Evolutionary conservation across 176 grass and related monocot species (phyloP), one percentile per base, ranked within the genome.

Genomic region (Canna indica): DNA sequence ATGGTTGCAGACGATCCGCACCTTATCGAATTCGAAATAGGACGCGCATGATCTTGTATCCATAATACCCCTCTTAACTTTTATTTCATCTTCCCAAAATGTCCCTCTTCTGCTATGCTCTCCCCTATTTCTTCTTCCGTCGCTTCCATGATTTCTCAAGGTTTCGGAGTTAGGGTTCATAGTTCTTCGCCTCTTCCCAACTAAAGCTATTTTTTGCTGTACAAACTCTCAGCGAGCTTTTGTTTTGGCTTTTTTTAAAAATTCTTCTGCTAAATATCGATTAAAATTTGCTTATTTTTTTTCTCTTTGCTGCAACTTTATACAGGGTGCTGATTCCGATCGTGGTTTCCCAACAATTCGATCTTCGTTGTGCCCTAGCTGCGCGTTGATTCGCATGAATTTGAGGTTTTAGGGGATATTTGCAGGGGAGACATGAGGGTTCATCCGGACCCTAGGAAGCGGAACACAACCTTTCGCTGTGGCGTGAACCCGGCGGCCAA

Each of bases 391-490:
- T 16, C 16, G 47, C 47, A 4, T 38, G 36, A 38, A 66, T 25
- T 38, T 66, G 7, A 65, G 59, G 11, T 62, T 62, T 32, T 32
- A 62, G 29, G 63, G 62, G 31, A 24, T 26, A 70, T 34, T 31
- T 67, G 27, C 70, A 65, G 59, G n/a, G n/a, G 16, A 44, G 26
- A 36, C 75, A 88, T 86, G 74, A 74, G 46, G 79, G 74, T 85
- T 59, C 78, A 91, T 22, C 83, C 83, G 9, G 20, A 64, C 12
- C 65, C 65, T 32, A 61, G 24, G 26, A 47, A 59, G 48, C 74
- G 10, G 41, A 70, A 70, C 68, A 70, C 48, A 42, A 70, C 26
- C 64, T 67, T 67, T 6, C 64, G 64, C 64, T 67, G 24, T 35
- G 22, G 11, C 36, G 64, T 67, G 3, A 39, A 33, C 31, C 15